A percentile compares a stretch with the other conserved stretches of the same genome.
Evolutionary conservation across 1,139 yeast genomes (phyloP).

Genomic region (Diutina mesorugosa): DNA sequence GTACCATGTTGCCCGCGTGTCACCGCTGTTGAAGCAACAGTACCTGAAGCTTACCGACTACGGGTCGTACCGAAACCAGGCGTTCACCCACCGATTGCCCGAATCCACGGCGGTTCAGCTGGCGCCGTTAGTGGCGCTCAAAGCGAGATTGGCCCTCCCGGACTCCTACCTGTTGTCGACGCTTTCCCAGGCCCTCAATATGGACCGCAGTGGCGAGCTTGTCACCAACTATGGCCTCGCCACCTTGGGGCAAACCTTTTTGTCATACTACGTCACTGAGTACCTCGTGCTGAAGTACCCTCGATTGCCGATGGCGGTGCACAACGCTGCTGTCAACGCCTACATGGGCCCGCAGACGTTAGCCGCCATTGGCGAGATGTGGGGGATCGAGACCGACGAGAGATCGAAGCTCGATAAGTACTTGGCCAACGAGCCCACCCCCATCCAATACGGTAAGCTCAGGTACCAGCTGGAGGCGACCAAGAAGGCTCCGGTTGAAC

Average conservation of each 20-base stretch:
- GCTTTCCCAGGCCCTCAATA: conserved; percentile 65
- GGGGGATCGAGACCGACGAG: conserved; percentile 84
- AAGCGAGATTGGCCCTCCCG: conserved; percentile 59
- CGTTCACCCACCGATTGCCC: conserved; percentile 35
- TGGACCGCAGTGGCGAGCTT: conserved; percentile 29
- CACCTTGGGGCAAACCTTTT: conserved; percentile 64
- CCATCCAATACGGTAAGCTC: conserved; percentile 50
- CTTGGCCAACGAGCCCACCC: conserved; percentile 56
- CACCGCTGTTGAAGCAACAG: conserved; percentile 15
- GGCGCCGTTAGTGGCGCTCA: conserved; percentile 69
- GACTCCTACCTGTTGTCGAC: conserved; percentile 45
- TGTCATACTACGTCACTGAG: conserved; percentile 68
- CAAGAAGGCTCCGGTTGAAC: conserved; percentile 27
- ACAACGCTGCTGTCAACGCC: conserved; percentile 62
- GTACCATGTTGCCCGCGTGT: conserved; percentile 15
- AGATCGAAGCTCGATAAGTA: conserved; percentile 53
- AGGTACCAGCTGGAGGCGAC: conserved; percentile 29
- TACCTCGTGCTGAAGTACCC: conserved; percentile 69
- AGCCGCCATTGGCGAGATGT: conserved; percentile 49
- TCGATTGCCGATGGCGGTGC: conserved; percentile 71
- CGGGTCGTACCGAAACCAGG: conserved; percentile 27
- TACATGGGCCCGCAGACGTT: conserved; percentile 57
- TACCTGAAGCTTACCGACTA: conserved; percentile 23
- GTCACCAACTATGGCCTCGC: conserved; percentile 74
- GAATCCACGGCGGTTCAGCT: conserved; percentile 42